Conservation (phyloP, 768 basidiomycete genomes). For the Mycena metata region DNA sequence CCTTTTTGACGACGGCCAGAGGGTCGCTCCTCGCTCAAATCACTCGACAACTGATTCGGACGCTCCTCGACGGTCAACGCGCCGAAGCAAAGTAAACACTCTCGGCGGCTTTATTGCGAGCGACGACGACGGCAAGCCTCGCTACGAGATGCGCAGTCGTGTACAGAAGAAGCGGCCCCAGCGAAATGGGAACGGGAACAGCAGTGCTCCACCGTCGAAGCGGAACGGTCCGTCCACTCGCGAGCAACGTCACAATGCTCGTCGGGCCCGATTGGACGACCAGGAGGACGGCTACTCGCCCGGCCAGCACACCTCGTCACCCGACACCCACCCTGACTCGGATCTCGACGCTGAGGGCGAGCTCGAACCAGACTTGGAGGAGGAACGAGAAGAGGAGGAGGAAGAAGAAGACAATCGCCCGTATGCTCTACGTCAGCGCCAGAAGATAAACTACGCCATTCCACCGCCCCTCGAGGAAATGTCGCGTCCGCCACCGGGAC, state of each 20-base stretch:
- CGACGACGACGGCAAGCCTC: conserved; percentile 60
- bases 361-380: conserved; percentile 51
- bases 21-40: conserved; percentile 19
- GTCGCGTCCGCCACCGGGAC: conserved; percentile 58
- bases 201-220: conserved; percentile 32
- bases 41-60: conserved; percentile 40
- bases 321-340: conserved; percentile 55
- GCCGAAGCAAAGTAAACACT: conserved; percentile 38
- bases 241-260: conserved; percentile 57
- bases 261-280: conserved; percentile 60
- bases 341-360: conserved; percentile 52
- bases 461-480: conserved; percentile 86
- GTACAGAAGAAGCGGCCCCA: conserved; percentile 39
- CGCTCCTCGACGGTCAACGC: conserved; percentile 35
- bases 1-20: conserved; percentile 44
- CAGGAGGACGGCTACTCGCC: conserved; percentile 67
- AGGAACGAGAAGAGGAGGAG: conserved; percentile 57
- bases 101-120: conserved; percentile 55
- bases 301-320: conserved; percentile 60
- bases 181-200: conserved; percentile 30
- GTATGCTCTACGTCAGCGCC: conserved; percentile 76
- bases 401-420: conserved; percentile 60
- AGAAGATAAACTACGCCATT: conserved; percentile 83
- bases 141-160: conserved; percentile 57
- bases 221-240: conserved; percentile 30